phyloP scores from a whole-genome alignment of 768 basidiomycete genomes.

The Russula sp. region DNA sequence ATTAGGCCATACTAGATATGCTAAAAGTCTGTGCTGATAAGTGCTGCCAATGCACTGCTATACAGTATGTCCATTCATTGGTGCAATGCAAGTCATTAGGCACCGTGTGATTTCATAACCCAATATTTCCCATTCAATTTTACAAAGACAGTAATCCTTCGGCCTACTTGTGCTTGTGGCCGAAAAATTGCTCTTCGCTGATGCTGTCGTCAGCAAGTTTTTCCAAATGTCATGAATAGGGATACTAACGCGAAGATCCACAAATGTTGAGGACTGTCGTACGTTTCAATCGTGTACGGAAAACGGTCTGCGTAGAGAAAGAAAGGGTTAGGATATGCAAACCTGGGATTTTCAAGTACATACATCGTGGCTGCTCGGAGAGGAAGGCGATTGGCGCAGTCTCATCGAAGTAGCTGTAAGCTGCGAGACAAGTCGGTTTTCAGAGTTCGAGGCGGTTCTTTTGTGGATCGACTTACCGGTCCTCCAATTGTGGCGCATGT shows the following conservation, averaged over 20 bases:
- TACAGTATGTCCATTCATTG: no score
- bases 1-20: no score
- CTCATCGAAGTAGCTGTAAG: not conserved
- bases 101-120: not conserved
- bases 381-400: not conserved
- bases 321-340: not conserved
- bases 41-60: no score
- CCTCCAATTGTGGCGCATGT: not conserved
- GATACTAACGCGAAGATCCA: constrained; percentile 16
- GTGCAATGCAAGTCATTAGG: no score
- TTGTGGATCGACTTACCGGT: not conserved
- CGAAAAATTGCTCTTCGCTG: not conserved
- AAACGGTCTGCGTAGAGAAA: constrained; percentile 5
- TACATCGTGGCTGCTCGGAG: not conserved
- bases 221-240: not conserved
- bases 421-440: not conserved
- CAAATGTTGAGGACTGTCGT: constrained; percentile 17
- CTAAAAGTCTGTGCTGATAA: no score
- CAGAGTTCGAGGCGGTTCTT: not conserved
- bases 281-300: constrained; percentile 15
- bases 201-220: not conserved
- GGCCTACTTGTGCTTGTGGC: not conserved
- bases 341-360: not conserved
- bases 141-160: not conserved
- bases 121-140: not conserved